Conservation (phyloP, 192 early-diverging fungal genomes). For the Linnemannia schmuckeri region DNA sequence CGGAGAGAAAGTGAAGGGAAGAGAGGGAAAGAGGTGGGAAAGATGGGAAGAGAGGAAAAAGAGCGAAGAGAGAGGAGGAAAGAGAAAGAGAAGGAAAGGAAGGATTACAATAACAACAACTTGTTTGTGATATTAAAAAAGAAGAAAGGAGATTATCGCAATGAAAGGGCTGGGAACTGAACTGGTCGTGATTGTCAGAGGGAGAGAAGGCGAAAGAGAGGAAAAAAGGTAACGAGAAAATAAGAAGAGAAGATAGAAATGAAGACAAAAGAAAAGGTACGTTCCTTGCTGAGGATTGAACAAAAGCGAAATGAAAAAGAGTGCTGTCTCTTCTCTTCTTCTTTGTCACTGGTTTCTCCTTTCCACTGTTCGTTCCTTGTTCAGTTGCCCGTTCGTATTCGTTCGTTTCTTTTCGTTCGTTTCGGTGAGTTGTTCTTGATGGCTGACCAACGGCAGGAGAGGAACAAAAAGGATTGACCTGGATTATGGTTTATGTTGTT, state of each 20-base stretch:
- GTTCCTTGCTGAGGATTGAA: not conserved
- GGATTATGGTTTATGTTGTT: not conserved
- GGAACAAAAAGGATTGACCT: not conserved
- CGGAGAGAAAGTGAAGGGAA: too few relatives aligned
- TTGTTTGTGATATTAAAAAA: too few relatives aligned
- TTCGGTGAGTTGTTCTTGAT: not conserved
- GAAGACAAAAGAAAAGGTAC: not conserved
- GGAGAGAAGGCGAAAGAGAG: not conserved
- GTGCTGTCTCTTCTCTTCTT: too few relatives aligned
- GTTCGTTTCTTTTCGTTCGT: not conserved
- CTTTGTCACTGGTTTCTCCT: not conserved
- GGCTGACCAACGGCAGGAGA: constrained; percentile 9
- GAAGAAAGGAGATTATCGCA: constrained; percentile 4
- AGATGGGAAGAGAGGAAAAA: not conserved
- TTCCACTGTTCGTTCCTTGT: not conserved
- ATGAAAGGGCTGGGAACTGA: not conserved
- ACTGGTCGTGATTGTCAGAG: not conserved
- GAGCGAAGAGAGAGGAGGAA: not conserved
- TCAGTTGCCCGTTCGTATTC: not conserved
- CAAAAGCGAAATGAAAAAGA: not conserved
- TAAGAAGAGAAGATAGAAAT: not conserved
- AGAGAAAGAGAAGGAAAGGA: not conserved
- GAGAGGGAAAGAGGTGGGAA: not conserved
- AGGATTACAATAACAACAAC: not conserved
- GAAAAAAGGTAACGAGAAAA: not conserved